Evolutionary conservation across 805 yeast species (phyloP), one percentile per base, ranked within the genome.

Genomic region (Zygotorulaspora florentina): DNA sequence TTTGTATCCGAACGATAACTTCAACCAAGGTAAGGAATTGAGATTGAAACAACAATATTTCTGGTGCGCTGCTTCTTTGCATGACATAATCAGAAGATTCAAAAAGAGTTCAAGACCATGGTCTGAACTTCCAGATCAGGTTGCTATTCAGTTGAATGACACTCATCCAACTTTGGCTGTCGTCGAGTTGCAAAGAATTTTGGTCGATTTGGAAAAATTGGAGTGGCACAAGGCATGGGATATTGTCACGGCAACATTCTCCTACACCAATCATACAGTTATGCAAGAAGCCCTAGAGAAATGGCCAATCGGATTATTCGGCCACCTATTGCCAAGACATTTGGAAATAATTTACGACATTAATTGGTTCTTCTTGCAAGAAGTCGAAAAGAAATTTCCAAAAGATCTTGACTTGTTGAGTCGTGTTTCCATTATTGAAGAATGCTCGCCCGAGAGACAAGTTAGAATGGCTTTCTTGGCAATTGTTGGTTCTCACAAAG

Each of bases 21-120:
- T 89, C 65, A 85, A 86, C 61, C 77, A 80, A 54, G 97, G 97
- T 58, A 89, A 90, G 68, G 96, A 87, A 65, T 75, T 89, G 62
- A 80, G 97, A 64, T 78, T 89, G 67, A 90, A 90, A 68, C 97
- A 89, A 72, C 97, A 89, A 69, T 90, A 88, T 69, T 90, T 89
- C 70, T 89, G 97, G 97, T 96, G 90, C 43, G 83, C 95, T 42
- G 96, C 97, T 28, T 87, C 96, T 12, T 75, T 90, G 56, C 88
- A 85, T 59, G 97, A 89, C 66, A 89, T 89, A 56, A 80, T 89
- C 35, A 83, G 97, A 64, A 79, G 97, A 61, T 89, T 85, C 71
- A 83, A 88, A 67, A 90, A 90, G 70, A 66, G 81, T 44, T 76
- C 76, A 56, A 75, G 80, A 57, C 77, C 88, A 39, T 89, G 96